Evolutionary conservation across 495 filamentous ascomycete genomes (phyloP), one percentile per base, ranked within the genome.

Genomic region (Massariosphaeria phaeospora): DNA sequence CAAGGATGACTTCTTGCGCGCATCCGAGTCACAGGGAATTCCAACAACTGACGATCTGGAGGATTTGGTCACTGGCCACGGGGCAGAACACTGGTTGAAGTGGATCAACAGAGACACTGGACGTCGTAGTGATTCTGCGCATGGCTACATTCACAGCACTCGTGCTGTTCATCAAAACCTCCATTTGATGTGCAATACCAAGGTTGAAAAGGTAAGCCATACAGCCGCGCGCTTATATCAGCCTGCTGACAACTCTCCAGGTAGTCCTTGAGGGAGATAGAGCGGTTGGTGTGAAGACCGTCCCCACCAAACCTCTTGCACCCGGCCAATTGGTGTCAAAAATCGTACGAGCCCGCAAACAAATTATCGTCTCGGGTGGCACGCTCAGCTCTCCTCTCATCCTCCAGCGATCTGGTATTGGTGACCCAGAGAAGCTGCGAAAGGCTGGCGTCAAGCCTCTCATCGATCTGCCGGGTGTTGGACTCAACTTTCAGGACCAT

Each of bases 401-500:
- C 44, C 81, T 91, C 3, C 85, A 91, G 71, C 75, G 86, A 39
- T 86, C 82, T 51, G 82, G 84, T 54, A 79, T 87, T 40, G 76
- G 75, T 61, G 81, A 89, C 67, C 79, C 85, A n/a, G 75, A 84
- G 66, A 89, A 86, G 70, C 76, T 91, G 18, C 79, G 77, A 50
- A 74, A 74, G 30, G 84, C 75, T 24, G 85, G 87, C 9, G 82
- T 90, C 56, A 69, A 69, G 71, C 84, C 84, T 15, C 70, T 86
- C 13, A 78, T 89, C 51, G 77, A 91, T 60, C 79, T 90, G n/a
- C 86, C 86, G 0, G 87, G 87, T 31, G 85, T 91, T 44, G 87
- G 86, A 50, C 75, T 83, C 26, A 90, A 90, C 69, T 90, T 89
- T 77, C 86, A 90, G 66, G 86, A 90, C 67, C 87, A 91, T 59